Base-by-base conservation (phyloP, 805 yeast genomes). In the Candida nemodendra region DNA sequence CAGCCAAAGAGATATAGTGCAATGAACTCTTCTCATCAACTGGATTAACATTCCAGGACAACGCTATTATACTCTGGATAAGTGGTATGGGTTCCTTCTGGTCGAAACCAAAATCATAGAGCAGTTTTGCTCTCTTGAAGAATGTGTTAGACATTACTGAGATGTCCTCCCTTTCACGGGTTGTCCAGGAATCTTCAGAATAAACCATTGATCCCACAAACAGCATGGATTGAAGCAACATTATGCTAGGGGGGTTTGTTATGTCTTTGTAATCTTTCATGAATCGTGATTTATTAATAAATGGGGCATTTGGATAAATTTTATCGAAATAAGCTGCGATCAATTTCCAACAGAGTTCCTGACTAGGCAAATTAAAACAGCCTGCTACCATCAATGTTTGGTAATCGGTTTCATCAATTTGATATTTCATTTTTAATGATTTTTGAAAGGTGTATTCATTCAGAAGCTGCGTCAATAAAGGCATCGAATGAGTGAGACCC, bases 41-140 rank as follows among this genome's bases (percentile, higher is more conserved):
- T 46, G 78, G 85, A 51, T 83, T 84, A 84, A 84, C 62, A 80
- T 82, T n/a, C 86, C 88, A 18, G 88, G 71, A 50, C 77, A 82
- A 68, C 25, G 83, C 59, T 19, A 77, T 61, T 23, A 81, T 65
- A 0, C 85, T 70, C 51, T 79, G 84, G 8, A 82, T 68, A 15
- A 79, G 62, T 5, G 75, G 64, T 2, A 78, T 68, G 2, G 82
- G 77, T 54, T 81, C 86, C 34, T 71, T 66, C 76, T 4, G 83
- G 56, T 83, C 90, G 51, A 73, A 79, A 47, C 73, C 76, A 2
- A 83, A 71, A 50, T 82, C 88, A 54, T 75, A 81, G 18, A 83
- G 61, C 0, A 85, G 81, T 61, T 81, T 78, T 37, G 75, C 62
- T 37, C 77, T 67, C n/a, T 79, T 41, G 26, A 26, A 45, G 15